Evolutionary conservation across 2,329 filamentous ascomycete genomes (phyloP).

Genomic region (Ceratocystis ficicola): DNA sequence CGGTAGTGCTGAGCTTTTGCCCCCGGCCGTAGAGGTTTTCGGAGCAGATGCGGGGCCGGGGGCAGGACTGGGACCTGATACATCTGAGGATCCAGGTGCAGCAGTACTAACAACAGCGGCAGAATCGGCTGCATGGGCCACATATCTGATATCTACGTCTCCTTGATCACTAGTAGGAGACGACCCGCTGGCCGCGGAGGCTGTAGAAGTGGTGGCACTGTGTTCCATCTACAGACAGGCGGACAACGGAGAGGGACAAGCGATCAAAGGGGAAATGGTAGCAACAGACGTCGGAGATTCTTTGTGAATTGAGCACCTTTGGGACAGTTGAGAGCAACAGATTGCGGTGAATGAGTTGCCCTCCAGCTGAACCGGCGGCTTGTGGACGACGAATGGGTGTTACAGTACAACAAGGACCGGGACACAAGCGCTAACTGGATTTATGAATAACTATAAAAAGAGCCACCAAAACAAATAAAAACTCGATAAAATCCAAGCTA

Average conservation of each 20-base stretch:
- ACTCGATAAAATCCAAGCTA: slow-evolving; percentile 1
- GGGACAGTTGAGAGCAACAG: background rate
- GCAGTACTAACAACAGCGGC: background rate
- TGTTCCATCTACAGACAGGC: slow-evolving; percentile 5
- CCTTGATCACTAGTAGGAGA: slow-evolving; percentile 9
- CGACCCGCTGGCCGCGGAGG: slow-evolving; percentile 13
- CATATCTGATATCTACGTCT: background rate
- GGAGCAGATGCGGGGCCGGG: background rate
- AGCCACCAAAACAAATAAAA: background rate
- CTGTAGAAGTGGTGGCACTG: slow-evolving; percentile 13
- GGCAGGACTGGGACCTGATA: background rate
- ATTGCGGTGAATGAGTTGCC: background rate
- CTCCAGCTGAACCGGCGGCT: background rate
- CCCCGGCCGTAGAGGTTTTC: background rate
- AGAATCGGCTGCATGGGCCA: background rate
- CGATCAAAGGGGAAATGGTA: background rate
- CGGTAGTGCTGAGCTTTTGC: background rate
- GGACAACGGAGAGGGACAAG: background rate
- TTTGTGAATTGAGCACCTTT: too few relatives aligned
- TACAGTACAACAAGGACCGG: slow-evolving; percentile 3
- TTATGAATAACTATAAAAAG: slow-evolving; percentile 1
- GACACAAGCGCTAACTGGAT: slow-evolving; percentile 3
- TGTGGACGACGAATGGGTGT: background rate
- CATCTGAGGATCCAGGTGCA: background rate
- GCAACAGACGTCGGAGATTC: background rate